phyloP scores from a whole-genome alignment of 257 asterid genomes.

The Nicotiana obtusifolia region DNA sequence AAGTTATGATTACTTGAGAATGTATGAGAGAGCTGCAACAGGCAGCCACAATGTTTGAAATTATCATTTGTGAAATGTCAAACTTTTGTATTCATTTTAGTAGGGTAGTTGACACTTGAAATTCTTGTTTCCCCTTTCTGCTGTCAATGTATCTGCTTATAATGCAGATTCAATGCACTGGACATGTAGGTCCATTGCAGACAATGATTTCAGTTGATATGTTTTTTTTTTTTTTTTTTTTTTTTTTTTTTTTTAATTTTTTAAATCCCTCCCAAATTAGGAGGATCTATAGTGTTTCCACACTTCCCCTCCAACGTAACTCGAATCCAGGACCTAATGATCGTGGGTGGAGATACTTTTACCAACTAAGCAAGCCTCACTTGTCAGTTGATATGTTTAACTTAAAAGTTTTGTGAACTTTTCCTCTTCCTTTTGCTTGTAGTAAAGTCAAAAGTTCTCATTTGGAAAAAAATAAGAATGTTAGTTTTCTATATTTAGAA shows the following conservation, averaged over 20 bases:
- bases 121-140: background rate
- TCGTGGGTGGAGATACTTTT: too few species aligned
- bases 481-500: too few species aligned
- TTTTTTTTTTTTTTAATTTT: too few species aligned
- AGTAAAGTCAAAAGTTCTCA: background rate
- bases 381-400: background rate
- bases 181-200: background rate
- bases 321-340: too few species aligned
- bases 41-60: background rate
- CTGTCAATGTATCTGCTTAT: background rate
- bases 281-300: too few species aligned
- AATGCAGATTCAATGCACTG: background rate
- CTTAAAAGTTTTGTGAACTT: background rate
- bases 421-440: background rate
- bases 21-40: background rate
- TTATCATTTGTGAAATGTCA: background rate
- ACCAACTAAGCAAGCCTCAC: too few species aligned
- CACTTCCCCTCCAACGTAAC: too few species aligned
- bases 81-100: background rate
- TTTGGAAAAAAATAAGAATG: too few species aligned
- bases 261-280: too few species aligned
- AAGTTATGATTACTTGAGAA: too few species aligned
- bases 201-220: background rate
- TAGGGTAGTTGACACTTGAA: background rate
- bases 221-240: too few species aligned